A percentile compares a stretch with the other conserved stretches of the same genome.
phyloP scores from a whole-genome alignment of 108 stramenopile genomes.

The Nitzschia putrida region DNA sequence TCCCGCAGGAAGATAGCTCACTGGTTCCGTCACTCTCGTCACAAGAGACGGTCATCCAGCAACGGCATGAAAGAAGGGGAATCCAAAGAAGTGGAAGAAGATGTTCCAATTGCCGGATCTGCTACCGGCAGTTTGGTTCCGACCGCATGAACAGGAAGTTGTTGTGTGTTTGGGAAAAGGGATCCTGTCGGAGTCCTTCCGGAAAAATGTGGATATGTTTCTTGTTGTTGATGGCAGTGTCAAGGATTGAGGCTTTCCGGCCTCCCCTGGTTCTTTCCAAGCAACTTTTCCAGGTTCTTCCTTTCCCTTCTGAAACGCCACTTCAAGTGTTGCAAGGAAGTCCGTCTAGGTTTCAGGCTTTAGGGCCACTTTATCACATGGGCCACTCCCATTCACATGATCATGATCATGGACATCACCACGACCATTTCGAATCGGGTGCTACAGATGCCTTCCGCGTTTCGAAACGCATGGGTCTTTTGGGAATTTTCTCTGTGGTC shows the following conservation, averaged over 20 bases:
- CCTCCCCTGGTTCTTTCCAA: background rate
- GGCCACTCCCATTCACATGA: conserved; percentile 56
- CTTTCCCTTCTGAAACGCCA: background rate
- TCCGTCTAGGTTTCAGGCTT: background rate
- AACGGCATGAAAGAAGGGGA: background rate
- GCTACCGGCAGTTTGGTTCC: background rate
- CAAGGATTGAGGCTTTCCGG: background rate
- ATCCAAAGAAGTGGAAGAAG: background rate
- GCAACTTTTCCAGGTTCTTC: background rate
- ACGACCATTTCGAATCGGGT: conserved; percentile 20
- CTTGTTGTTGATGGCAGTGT: background rate
- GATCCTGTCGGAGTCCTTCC: background rate
- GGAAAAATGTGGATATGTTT: background rate
- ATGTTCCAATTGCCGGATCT: background rate
- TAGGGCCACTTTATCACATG: conserved; percentile 37
- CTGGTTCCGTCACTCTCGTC: conserved; percentile 28
- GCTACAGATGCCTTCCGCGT: conserved; percentile 43
- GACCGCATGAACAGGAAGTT: too few relatives aligned
- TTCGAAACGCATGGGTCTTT: conserved; percentile 43
- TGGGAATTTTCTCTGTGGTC: conserved; percentile 51
- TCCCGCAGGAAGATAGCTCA: conserved; percentile 29
- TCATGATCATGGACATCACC: conserved; percentile 32
- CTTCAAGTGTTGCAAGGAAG: background rate
- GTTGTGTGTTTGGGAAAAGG: too few relatives aligned
- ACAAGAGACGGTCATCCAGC: background rate